phyloP scores from a whole-genome alignment of 2,329 filamentous ascomycete species.

The Neoscytalidium dimidiatum region DNA sequence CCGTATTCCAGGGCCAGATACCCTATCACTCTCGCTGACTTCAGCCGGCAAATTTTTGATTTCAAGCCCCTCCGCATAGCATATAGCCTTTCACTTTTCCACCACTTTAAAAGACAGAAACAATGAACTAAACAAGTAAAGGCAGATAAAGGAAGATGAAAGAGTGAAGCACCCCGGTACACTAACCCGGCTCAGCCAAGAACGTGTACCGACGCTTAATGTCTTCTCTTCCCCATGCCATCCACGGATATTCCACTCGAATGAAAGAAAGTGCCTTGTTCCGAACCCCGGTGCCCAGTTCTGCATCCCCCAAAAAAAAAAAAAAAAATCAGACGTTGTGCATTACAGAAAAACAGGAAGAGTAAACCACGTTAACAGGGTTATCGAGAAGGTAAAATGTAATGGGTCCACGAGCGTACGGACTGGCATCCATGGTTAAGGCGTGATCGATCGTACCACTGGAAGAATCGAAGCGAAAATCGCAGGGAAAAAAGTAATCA shows the following conservation, averaged over 20 bases:
- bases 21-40: background rate
- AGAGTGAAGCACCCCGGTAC: background rate
- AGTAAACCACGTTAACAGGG: conserved; percentile 14
- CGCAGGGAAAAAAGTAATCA: conserved; percentile 33
- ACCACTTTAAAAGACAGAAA: background rate
- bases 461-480: conserved; percentile 25
- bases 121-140: background rate
- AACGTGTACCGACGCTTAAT: background rate
- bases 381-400: conserved; percentile 1
- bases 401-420: background rate
- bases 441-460: background rate
- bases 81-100: background rate
- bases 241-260: background rate
- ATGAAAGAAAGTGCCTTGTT: conserved; percentile 12
- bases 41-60: background rate
- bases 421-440: background rate
- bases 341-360: conserved; percentile 8
- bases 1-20: conserved; percentile 8
- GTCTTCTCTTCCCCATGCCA: background rate
- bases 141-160: background rate
- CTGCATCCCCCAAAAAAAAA: no score
- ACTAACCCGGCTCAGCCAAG: conserved; percentile 11
- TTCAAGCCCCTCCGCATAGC: background rate
- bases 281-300: conserved; percentile 8
- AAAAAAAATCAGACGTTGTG: conserved; percentile 11